phyloP scores from a whole-genome alignment of 768 basidiomycete genomes.

The Boletus vinaceobasis region DNA sequence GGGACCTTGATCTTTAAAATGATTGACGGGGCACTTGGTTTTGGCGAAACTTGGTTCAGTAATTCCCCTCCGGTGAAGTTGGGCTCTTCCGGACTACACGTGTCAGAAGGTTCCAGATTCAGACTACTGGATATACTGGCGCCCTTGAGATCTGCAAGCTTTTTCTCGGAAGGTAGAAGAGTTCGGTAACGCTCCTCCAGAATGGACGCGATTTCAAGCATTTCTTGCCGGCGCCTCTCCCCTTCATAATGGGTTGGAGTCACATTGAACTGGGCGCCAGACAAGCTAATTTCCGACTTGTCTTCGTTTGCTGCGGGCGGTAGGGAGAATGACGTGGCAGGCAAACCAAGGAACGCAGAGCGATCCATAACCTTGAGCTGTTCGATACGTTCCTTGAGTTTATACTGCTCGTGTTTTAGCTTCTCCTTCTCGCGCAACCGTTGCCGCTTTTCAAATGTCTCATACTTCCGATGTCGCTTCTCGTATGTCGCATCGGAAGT shows the following conservation, averaged over 20 bases:
- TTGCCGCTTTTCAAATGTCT: conserved; percentile 80
- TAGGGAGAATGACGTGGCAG: conserved; percentile 54
- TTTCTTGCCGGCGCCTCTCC: conserved; percentile 69
- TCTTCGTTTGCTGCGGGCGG: conserved; percentile 25
- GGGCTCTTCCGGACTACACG: conserved; percentile 14
- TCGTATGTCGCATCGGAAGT: conserved; percentile 80
- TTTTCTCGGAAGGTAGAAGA: conserved; percentile 67
- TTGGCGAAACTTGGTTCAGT: conserved; percentile 12
- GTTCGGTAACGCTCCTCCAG: conserved; percentile 72
- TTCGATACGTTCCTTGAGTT: conserved; percentile 85
- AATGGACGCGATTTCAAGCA: conserved; percentile 63
- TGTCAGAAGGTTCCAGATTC: conserved; percentile 15
- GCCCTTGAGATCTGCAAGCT: conserved; percentile 33
- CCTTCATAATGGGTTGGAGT: conserved; percentile 50
- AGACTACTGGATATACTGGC: conserved; percentile 19
- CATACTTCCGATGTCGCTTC: conserved; percentile 82
- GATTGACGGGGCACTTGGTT: conserved; percentile 23
- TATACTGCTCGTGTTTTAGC: conserved; percentile 87
- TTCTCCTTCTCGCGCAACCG: conserved; percentile 89
- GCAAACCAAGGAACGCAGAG: conserved; percentile 61
- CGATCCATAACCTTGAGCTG: conserved; percentile 74
- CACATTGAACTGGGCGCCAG: conserved; percentile 38
- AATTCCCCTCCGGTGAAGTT: conserved; percentile 6
- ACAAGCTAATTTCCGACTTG: conserved; percentile 26
- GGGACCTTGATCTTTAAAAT: conserved; percentile 36